phyloP scores from a whole-genome alignment of 495 filamentous ascomycete genomes.

The Podospora pseudocomata region DNA sequence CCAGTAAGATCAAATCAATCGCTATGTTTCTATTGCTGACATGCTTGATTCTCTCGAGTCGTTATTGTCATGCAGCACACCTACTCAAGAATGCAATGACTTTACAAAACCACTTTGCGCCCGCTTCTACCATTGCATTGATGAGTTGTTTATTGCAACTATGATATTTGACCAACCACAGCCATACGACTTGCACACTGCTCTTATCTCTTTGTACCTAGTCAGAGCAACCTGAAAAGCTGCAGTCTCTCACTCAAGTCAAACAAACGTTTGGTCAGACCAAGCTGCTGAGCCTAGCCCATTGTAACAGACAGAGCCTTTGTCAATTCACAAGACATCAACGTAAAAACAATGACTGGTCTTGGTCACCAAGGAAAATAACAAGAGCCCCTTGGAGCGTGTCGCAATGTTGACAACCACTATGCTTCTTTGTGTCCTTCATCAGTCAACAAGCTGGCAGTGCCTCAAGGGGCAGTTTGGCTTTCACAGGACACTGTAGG shows the following conservation, averaged over 20 bases:
- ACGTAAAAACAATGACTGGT: not conserved
- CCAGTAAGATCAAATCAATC: too few species aligned
- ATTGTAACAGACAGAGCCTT: not conserved
- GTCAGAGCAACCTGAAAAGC: not conserved
- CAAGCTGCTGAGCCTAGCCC: not conserved
- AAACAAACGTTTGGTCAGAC: not conserved
- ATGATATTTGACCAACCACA: not conserved
- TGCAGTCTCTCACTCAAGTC: not conserved
- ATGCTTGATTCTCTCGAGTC: not conserved
- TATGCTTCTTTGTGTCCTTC: not conserved
- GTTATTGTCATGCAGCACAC: not conserved
- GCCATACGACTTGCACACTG: not conserved
- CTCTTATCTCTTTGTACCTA: not conserved
- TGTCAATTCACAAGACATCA: not conserved
- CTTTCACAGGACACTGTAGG: not conserved
- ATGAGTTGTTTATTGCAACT: not conserved
- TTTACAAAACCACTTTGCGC: not conserved
- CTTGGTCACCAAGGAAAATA: not conserved
- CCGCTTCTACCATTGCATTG: not conserved
- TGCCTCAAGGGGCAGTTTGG: not conserved
- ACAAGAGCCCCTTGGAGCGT: not conserved
- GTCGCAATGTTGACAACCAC: not conserved
- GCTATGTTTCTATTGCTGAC: too few species aligned
- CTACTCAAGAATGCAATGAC: not conserved
- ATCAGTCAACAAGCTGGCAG: not conserved